Evolutionary conservation across 176 grass and related monocot species (phyloP).

Genomic region (Elymus sibiricus): DNA sequence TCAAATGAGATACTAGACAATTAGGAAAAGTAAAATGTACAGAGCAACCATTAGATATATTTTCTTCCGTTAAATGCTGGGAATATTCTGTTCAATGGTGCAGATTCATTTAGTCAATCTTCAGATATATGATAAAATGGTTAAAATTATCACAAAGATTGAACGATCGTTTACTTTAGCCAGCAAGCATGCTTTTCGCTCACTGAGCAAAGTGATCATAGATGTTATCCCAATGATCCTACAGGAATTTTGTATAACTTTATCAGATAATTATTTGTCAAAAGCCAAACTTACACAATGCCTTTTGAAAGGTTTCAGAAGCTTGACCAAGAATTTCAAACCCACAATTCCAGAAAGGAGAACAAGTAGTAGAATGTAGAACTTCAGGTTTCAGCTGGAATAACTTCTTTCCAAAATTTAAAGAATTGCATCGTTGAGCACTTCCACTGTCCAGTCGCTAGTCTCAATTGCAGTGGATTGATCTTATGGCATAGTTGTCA

Average conservation of each 20-base stretch:
- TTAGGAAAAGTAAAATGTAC: neutral
- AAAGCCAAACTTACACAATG: neutral
- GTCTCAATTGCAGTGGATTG: neutral
- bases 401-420: constrained; percentile 23
- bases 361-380: neutral
- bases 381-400: neutral
- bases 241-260: neutral
- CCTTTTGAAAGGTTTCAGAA: neutral
- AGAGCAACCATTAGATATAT: neutral
- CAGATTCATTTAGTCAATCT: neutral
- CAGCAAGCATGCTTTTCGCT: neutral
- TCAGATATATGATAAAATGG: neutral
- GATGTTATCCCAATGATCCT: neutral
- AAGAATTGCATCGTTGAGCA: neutral
- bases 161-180: neutral
- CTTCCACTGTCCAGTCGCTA: neutral
- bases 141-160: neutral
- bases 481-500: neutral
- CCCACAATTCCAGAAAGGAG: neutral
- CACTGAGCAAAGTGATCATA: neutral
- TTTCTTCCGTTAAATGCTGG: neutral
- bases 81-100: neutral
- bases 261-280: neutral
- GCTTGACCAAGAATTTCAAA: neutral
- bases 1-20: neutral